Base-by-base conservation (phyloP, 768 basidiomycete genomes). In the Russula olivacea region DNA sequence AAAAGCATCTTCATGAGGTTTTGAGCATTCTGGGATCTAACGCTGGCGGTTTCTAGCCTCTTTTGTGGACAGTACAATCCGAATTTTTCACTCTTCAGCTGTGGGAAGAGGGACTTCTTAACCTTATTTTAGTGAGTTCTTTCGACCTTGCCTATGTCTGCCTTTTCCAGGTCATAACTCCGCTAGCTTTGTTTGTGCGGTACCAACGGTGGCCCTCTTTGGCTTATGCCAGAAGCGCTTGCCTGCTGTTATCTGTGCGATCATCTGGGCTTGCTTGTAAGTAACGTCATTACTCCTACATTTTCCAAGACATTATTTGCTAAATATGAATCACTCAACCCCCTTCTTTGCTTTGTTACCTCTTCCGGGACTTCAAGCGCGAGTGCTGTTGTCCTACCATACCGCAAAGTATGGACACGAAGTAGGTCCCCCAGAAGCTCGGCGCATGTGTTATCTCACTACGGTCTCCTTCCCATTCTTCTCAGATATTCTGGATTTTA, bases 171-270 rank as follows among this genome's bases (percentile, higher is more conserved):
- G 11, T 28, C 21, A 41, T 34, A 25, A 55, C n/a, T 21, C 0
- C 19, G 1, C 17, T 28, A 76, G 75, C 64, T 76, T 73, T 58
- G 69, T 72, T 8, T 72, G 73, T 12, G 75, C 73, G 3, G 49
- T 78, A 7, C 85, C 85, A 74, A 86, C 85, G 1, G 83, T 90
- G 49, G 86, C 83, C 1, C 73, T 91, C 12, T 91, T 91, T 67
- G 88, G 88, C 23, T 71, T 91, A 60, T 82, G 83, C 68, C 71
- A 87, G 66, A 82, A 86, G 62, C 79, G 88, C 36, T 76, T 88
- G 53, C 79, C 88, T n/a, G 87, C 86, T 6, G 76, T 83, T 56
- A 65, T 86, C 28, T 86, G 86, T 72, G 75, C 83, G 1, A 59
- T 80, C 15, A 67, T 75, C 8, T 89, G 86, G 72, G 82, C 86